Conservation (phyloP, 257 asterid genomes). For the Nicotiana paniculata region DNA sequence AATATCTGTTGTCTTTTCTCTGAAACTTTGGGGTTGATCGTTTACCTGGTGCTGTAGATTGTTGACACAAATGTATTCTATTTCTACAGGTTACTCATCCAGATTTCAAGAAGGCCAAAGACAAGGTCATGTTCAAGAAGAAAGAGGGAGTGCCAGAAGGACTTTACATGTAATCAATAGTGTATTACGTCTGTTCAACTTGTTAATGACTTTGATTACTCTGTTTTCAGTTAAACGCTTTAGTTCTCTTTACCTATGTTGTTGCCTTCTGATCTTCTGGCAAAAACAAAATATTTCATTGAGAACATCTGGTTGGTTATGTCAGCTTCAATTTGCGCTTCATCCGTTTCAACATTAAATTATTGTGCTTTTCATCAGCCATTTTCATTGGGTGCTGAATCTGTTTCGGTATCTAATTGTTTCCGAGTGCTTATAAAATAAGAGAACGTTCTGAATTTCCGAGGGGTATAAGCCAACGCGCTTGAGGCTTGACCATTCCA, state of each 20-base stretch:
- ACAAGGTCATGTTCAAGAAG: slow-evolving; percentile 56
- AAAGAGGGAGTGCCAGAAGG: slow-evolving; percentile 59
- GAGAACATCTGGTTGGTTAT: not conserved
- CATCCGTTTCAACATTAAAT: not conserved
- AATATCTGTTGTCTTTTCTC: not conserved
- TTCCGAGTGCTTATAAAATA: not conserved
- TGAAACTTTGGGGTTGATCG: not conserved
- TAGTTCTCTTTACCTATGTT: not conserved
- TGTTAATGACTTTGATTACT: not conserved
- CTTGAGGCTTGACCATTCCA: not conserved
- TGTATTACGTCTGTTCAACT: not conserved
- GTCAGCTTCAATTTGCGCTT: not conserved
- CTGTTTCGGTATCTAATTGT: not conserved
- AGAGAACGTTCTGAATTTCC: no score
- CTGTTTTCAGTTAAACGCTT: not conserved
- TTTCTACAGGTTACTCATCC: slow-evolving; percentile 32
- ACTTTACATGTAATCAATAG: slow-evolving; percentile 36
- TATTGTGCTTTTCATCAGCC: not conserved
- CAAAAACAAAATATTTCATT: not conserved
- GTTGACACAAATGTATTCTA: not conserved
- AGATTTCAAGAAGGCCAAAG: slow-evolving; percentile 54
- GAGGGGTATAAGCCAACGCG: no score
- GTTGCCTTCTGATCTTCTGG: not conserved
- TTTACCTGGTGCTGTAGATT: not conserved
- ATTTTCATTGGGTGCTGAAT: not conserved